Evolutionary conservation across 2,329 filamentous ascomycete species (phyloP).

Genomic region (Lasiodiplodia hormozganensis): DNA sequence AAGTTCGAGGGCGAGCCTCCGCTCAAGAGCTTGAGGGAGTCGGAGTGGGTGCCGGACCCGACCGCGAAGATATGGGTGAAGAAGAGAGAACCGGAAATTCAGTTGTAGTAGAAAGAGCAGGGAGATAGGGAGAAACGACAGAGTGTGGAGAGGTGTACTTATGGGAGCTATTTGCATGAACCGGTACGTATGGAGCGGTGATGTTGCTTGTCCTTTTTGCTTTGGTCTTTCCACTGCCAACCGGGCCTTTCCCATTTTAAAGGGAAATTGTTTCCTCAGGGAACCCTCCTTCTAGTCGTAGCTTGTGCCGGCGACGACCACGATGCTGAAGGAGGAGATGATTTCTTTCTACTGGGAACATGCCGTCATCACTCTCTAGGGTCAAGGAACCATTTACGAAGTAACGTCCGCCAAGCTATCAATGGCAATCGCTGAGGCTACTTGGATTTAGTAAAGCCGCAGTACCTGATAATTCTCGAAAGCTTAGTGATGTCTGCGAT

Average conservation of each 20-base stretch:
- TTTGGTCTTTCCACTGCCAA: conserved; percentile 2
- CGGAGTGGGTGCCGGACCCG: conserved; percentile 10
- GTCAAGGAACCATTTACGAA: conserved; percentile 39
- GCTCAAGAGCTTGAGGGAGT: conserved; percentile 8
- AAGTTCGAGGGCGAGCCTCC: conserved; percentile 16
- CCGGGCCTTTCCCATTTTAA: conserved; percentile 52
- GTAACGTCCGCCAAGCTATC: conserved; percentile 38
- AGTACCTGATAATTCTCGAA: conserved; percentile 47
- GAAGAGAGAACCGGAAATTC: conserved; percentile 2
- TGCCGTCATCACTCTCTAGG: conserved; percentile 52
- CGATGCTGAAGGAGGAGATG: conserved; percentile 44
- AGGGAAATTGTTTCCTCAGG: conserved; percentile 49
- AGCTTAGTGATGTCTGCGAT: conserved; percentile 49
- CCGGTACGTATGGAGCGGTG: neutral
- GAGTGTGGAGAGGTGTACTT: neutral
- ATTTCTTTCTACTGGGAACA: conserved; percentile 25
- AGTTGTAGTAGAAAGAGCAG: neutral
- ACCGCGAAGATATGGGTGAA: conserved; percentile 4
- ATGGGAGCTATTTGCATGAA: neutral
- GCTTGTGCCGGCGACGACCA: conserved; percentile 56
- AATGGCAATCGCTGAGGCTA: conserved; percentile 53
- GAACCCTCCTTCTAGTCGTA: conserved; percentile 60
- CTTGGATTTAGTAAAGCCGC: conserved; percentile 58
- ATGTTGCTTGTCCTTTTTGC: neutral
- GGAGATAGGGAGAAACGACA: neutral